phyloP scores from a whole-genome alignment of 2,329 filamentous ascomycete genomes.

The Herpotrichia juniperi region DNA sequence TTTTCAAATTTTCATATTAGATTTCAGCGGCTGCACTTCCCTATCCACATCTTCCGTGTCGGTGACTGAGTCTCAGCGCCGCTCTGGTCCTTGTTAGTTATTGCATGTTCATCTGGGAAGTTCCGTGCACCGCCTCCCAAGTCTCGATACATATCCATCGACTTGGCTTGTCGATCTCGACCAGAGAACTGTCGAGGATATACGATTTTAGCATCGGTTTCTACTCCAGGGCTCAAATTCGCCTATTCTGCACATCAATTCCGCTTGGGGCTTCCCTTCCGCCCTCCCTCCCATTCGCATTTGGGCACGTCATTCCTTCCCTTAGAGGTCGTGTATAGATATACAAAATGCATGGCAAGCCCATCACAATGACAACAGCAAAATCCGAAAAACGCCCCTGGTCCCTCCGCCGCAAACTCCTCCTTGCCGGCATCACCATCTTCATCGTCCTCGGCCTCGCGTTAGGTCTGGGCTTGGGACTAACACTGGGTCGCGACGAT shows the following conservation, averaged over 20 bases:
- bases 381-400: constrained; percentile 10
- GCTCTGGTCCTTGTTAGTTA: neutral
- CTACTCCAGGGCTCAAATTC: neutral
- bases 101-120: neutral
- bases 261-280: neutral
- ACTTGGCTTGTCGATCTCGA: neutral
- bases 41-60: neutral
- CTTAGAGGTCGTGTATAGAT: neutral
- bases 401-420: constrained; percentile 30
- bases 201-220: neutral
- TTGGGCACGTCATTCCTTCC: neutral
- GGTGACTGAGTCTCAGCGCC: neutral
- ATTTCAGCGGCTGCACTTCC: constrained; percentile 4
- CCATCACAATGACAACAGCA: constrained; percentile 5
- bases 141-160: neutral
- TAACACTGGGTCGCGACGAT: constrained; percentile 45
- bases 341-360: constrained; percentile 18
- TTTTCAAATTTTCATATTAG: too few relatives aligned
- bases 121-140: neutral
- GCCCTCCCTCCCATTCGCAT: neutral
- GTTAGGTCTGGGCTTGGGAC: constrained; percentile 63
- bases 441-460: constrained; percentile 53
- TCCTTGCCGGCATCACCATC: constrained; percentile 25
- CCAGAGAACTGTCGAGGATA: neutral
- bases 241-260: neutral